A percentile compares a stretch with the other conserved stretches of the same genome.
phyloP scores from a whole-genome alignment of 257 asterid genomes.

The Capsicum rhomboideum region DNA sequence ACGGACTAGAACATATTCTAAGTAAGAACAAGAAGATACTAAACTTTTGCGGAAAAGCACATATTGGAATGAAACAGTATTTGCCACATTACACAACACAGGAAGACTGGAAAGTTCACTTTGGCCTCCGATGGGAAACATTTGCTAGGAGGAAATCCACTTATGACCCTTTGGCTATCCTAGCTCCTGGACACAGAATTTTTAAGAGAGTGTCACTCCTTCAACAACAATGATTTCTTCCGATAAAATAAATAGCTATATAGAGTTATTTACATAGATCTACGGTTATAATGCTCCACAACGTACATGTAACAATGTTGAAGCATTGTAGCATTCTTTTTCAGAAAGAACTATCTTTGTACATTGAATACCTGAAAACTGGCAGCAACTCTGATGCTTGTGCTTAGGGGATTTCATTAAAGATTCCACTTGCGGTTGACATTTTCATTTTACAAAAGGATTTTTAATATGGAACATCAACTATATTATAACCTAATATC shows the following conservation, averaged over 20 bases:
- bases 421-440: not conserved
- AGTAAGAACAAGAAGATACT: conserved; percentile 49
- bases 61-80: conserved; percentile 73
- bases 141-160: conserved; percentile 52
- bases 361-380: not conserved
- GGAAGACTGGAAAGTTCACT: conserved; percentile 87
- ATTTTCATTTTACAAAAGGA: not conserved
- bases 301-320: not conserved
- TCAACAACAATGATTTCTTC: conserved; percentile 19
- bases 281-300: not conserved
- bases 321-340: not conserved
- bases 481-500: not conserved
- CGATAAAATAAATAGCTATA: conserved; percentile 1
- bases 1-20: conserved; percentile 52
- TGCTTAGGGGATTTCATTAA: not conserved
- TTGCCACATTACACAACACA: conserved; percentile 63
- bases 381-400: not conserved
- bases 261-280: conserved; percentile 1
- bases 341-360: not conserved
- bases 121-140: conserved; percentile 67
- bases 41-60: conserved; percentile 30
- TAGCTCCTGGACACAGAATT: conserved; percentile 91
- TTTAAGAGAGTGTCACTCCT: conserved; percentile 39
- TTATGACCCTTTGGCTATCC: conserved; percentile 81
- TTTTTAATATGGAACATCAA: not conserved